Evolutionary conservation across 805 yeast species (phyloP), one percentile per base, ranked within the genome.

Genomic region (Saccharomycopsis oosterbeekiorum): DNA sequence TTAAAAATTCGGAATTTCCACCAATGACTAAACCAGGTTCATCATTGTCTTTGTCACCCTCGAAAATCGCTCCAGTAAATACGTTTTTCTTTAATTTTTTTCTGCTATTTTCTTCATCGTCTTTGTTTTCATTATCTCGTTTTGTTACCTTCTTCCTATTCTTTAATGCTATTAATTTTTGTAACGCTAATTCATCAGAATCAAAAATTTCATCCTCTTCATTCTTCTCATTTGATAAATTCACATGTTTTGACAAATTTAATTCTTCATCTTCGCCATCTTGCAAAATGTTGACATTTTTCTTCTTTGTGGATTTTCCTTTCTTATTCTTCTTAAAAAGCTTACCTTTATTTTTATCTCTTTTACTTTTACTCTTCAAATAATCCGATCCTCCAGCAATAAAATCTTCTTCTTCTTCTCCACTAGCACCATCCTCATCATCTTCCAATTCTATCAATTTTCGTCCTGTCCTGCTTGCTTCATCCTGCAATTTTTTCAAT

Each of bases 1-100:
- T 65, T 55, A 74, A 61, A 59, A 74, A 74, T 21, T 72, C 75
- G 11, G 67, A 55, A 19, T 67, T 71, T 39, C 72, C 76, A 60
- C 72, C 69, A 1, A 74, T 58, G 2, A 65, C 56, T 50, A 69
- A 43, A 14, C 69, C 70, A 1, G 21, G 17, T 10, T 58, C 62
- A 24, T 29, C 39, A 11, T 40, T 36, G 21, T 53, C 70, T 3
- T 41, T 55, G 53, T 58, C 50, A 11, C 41, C 43, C 59, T 11
- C 62, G 11, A 56, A 54, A 19, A 53, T 12, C 24, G 51, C 56
- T 8, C 41, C 59, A 14, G 24, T 14, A 40, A 53, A 43, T 42
- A 59, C 39, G 47, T 37, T 55, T 36, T 29, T 61, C 9, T 61
- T 59, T 19, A 29, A 50, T 24, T 5, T 34, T 37, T n/a, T 47